Evolutionary conservation across 164 flowering plant genomes (phyloP), one percentile per base, ranked within the genome.

Genomic region (Dillenia turbinata): DNA sequence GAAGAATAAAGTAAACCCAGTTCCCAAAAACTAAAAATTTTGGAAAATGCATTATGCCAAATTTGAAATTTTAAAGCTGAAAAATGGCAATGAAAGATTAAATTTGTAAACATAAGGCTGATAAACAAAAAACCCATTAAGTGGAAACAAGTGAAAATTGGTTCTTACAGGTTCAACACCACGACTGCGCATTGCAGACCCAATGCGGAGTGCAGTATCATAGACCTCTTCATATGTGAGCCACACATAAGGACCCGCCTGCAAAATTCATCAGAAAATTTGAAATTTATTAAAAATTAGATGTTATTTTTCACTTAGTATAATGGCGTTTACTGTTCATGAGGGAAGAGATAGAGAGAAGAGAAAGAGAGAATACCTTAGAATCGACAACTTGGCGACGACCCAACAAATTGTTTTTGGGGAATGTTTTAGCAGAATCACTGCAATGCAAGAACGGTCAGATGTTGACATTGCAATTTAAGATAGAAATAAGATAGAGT

Each of bases 191-290:
- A 88, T 84, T 52, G 98, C 92, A 5, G 99, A 88, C 14, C 96
- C 97, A 62, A 88, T 66, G 57, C 66, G 69, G 14, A 90, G 57
- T 9, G 89, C 75, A 44, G 82, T 60, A 54, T 87, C 85, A 57
- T 87, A 80, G 22, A 73, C 97, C 62, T 95, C 89, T 60, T 85
- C 70, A 67, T 90, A 95, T 13, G 96, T 87, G 48, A 65, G 66
- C 97, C 96, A 95, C 13, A 63, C 76, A 65, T 95, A 95, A 1
- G 85, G 78, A 65, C 96, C 93, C 7, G 62, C 96, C 89, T 90
- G 83, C 56, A 16, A 64, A 43, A 48, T 15, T 33, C 40, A 33
- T 4, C 40, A 33, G 40, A 33, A 33, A 33, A 33, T 4, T 33
- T 33, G 49, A 43, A 56, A 49, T 54, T 46, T 12, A 47, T 22